Conservation (phyloP, 2,329 filamentous ascomycete genomes). For the Talaromyces islandicus region DNA sequence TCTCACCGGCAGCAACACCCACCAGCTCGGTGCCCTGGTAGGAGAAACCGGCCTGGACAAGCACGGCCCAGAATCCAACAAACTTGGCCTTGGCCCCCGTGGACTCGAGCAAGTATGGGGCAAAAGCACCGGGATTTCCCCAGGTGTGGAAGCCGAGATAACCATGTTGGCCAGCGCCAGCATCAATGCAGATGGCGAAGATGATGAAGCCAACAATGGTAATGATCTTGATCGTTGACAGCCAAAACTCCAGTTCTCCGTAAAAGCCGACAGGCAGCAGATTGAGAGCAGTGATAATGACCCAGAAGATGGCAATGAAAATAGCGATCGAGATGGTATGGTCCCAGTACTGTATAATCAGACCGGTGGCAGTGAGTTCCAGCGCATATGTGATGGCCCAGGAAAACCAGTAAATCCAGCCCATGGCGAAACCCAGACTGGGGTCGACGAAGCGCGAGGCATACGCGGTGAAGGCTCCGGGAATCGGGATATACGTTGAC, state of each 20-base stretch:
- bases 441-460: slow-evolving; percentile 69
- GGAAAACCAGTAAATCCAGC: slow-evolving; percentile 79
- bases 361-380: slow-evolving; percentile 60
- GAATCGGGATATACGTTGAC: slow-evolving; percentile 70
- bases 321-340: slow-evolving; percentile 37
- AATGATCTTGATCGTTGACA: slow-evolving; percentile 47
- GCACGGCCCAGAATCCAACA: slow-evolving; percentile 45
- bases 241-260: slow-evolving; percentile 52
- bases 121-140: slow-evolving; percentile 44
- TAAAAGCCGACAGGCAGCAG: slow-evolving; percentile 45
- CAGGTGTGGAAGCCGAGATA: slow-evolving; percentile 49
- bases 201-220: slow-evolving; percentile 48
- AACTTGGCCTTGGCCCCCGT: slow-evolving; percentile 46
- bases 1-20: slow-evolving; percentile 54
- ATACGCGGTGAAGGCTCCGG: slow-evolving; percentile 71
- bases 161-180: slow-evolving; percentile 47
- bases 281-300: slow-evolving; percentile 50
- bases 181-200: slow-evolving; percentile 50
- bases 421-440: slow-evolving; percentile 69
- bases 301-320: slow-evolving; percentile 53
- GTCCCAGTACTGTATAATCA: slow-evolving; percentile 60
- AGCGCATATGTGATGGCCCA: slow-evolving; percentile 28
- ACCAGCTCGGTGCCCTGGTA: slow-evolving; percentile 53
- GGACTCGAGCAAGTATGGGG: slow-evolving; percentile 29
- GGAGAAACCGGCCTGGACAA: slow-evolving; percentile 48